Evolutionary conservation across 352 stramenopile genomes (phyloP).

Genomic region (Pythium myriotylum): DNA sequence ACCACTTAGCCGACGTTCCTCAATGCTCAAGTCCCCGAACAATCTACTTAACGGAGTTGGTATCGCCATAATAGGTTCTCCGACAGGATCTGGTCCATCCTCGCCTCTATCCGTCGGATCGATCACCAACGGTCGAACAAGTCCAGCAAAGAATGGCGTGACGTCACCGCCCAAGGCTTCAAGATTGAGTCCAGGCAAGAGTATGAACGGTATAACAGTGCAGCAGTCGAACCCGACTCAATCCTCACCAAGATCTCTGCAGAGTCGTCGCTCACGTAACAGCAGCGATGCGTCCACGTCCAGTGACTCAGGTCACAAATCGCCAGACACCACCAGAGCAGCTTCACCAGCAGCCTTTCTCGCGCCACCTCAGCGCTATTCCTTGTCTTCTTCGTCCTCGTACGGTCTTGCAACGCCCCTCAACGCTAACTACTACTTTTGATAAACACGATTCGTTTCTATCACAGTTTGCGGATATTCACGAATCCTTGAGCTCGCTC

Average conservation of each 20-base stretch:
- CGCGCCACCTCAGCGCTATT: neutral
- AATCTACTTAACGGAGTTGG: slow-evolving; percentile 1
- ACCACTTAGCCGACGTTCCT: too few species aligned
- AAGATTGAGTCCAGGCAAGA: neutral
- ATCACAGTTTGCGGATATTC: slow-evolving; percentile 71
- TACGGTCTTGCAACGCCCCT: slow-evolving; percentile 21
- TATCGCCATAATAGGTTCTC: slow-evolving; percentile 9
- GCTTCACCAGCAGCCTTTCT: slow-evolving; percentile 7
- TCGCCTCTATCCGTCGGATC: neutral
- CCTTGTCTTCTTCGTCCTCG: slow-evolving; percentile 10
- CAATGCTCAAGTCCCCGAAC: neutral
- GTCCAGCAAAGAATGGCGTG: neutral
- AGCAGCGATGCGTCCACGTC: slow-evolving; percentile 17
- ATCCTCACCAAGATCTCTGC: neutral
- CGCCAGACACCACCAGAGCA: slow-evolving; percentile 12
- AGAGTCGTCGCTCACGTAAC: slow-evolving; percentile 14
- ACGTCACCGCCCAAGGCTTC: neutral
- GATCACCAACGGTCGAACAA: slow-evolving; percentile 1
- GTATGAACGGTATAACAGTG: neutral
- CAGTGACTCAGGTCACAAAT: slow-evolving; percentile 18
- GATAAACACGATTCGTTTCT: slow-evolving; percentile 6
- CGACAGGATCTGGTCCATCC: neutral
- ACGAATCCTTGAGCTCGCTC: slow-evolving; percentile 73
- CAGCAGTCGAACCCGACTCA: too few species aligned
- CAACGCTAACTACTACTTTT: slow-evolving; percentile 32